These are phyloP conservation scores for Schizopora paradoxa DNA, from an alignment of 1,284 basidiomycete genomes.

Conservation along the genomic window DNA sequence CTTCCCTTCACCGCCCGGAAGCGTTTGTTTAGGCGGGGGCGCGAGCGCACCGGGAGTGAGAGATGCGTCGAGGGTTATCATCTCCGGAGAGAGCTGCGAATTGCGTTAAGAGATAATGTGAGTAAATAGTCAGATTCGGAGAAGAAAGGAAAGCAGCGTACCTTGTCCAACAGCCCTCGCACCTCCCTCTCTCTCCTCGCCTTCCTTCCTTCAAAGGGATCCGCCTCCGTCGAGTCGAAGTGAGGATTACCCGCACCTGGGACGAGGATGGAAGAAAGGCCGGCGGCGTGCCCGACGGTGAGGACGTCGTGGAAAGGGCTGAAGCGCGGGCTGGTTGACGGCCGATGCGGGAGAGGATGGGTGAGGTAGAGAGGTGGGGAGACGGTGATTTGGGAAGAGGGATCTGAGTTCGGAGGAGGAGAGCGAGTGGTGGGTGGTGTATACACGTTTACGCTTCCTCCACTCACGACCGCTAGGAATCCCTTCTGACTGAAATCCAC, in stretches of 20 bases:
- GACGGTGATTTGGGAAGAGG: neutral
- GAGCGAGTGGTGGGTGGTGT: neutral
- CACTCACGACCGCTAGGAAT: constrained; percentile 75
- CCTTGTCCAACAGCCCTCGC: constrained; percentile 86
- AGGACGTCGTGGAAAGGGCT: constrained; percentile 93
- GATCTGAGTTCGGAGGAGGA: neutral
- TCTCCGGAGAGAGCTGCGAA: constrained; percentile 81
- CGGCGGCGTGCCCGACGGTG: constrained; percentile 67
- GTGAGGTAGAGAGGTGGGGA: constrained; percentile 80
- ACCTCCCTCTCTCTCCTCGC: constrained; percentile 89
- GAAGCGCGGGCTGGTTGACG: constrained; percentile 69
- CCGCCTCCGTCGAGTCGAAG: constrained; percentile 90
- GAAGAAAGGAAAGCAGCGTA: constrained; percentile 25
- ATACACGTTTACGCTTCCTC: constrained; percentile 77
- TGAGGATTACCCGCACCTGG: constrained; percentile 93
- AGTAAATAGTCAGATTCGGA: neutral
- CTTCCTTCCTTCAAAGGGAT: constrained; percentile 89
- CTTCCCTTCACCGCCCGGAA: constrained; percentile 44
- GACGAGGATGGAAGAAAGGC: constrained; percentile 82
- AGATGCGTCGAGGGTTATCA: constrained; percentile 88
- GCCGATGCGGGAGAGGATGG: constrained; percentile 66
- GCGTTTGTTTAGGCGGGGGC: constrained; percentile 53
- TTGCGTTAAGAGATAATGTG: neutral
- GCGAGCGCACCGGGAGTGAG: constrained; percentile 75
- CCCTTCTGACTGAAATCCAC: constrained; percentile 82